phyloP scores from a whole-genome alignment of 257 asterid genomes.

The Linaria vulgaris region DNA sequence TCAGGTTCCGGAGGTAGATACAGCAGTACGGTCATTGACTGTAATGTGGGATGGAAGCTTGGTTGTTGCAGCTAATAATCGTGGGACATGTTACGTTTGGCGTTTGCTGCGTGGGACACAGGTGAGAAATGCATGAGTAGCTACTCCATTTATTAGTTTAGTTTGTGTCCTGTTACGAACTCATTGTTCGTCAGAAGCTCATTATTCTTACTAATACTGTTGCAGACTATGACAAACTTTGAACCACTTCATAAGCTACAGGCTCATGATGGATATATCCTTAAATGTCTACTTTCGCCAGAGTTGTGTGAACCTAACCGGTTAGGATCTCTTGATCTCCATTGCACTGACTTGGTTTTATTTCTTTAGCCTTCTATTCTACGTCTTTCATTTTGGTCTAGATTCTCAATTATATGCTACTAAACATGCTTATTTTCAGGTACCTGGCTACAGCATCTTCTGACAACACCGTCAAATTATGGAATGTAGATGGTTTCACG shows the following conservation, averaged over 20 bases:
- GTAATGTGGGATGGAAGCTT: constrained; percentile 99
- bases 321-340: constrained; percentile 36
- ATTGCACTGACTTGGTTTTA: background rate
- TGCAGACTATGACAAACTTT: constrained; percentile 96
- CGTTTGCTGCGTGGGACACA: constrained; percentile 86
- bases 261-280: constrained; percentile 90
- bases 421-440: constrained; percentile 37
- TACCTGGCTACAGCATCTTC: constrained; percentile 94
- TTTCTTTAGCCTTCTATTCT: background rate
- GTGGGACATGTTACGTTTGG: constrained; percentile 94
- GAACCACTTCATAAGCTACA: constrained; percentile 97
- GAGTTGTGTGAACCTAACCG: constrained; percentile 89
- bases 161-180: background rate
- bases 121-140: constrained; percentile 35
- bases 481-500: constrained; percentile 95
- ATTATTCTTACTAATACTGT: constrained; percentile 17
- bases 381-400: background rate
- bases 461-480: constrained; percentile 86
- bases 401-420: background rate
- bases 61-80: constrained; percentile 93
- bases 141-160: constrained; percentile 9
- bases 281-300: constrained; percentile 93
- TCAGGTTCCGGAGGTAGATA: constrained; percentile 97
- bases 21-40: constrained; percentile 87
- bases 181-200: background rate